Conservation (phyloP, 2,329 filamentous ascomycete genomes). For the Tolypocladium album region DNA sequence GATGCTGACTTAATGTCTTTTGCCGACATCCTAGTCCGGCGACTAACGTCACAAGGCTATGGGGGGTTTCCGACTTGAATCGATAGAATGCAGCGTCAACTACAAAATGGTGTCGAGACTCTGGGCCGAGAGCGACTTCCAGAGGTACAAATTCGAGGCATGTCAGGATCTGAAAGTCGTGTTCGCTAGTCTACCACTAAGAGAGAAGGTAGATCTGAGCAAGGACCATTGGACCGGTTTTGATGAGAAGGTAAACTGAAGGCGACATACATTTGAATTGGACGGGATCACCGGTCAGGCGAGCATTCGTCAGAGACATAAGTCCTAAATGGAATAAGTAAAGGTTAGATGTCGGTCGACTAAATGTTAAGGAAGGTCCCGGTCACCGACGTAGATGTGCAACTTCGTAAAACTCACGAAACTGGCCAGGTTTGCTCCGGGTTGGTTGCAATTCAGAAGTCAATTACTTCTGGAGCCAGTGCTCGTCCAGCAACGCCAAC, state of each 20-base stretch:
- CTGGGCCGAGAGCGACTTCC: no score
- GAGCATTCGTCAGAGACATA: background rate
- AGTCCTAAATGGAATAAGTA: background rate
- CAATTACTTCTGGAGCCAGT: no score
- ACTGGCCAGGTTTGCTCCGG: background rate
- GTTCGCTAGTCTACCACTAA: background rate
- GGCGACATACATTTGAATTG: background rate
- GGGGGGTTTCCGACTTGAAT: background rate
- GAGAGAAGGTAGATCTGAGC: background rate
- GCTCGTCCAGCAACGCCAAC: no score
- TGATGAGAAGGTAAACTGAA: background rate
- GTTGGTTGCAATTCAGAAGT: no score
- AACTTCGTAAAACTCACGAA: no score
- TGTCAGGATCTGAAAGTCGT: background rate
- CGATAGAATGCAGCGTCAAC: background rate
- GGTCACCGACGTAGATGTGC: no score
- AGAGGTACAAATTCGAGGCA: no score
- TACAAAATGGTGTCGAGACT: background rate
- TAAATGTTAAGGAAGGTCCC: no score
- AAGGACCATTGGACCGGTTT: background rate
- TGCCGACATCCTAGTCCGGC: background rate
- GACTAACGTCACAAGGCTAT: no score
- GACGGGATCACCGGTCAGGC: background rate
- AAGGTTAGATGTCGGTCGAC: no score
- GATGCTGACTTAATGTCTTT: conserved; percentile 19